Evolutionary conservation across 148 eudicot genomes (phyloP).

Genomic region (Camellia sinensis): DNA sequence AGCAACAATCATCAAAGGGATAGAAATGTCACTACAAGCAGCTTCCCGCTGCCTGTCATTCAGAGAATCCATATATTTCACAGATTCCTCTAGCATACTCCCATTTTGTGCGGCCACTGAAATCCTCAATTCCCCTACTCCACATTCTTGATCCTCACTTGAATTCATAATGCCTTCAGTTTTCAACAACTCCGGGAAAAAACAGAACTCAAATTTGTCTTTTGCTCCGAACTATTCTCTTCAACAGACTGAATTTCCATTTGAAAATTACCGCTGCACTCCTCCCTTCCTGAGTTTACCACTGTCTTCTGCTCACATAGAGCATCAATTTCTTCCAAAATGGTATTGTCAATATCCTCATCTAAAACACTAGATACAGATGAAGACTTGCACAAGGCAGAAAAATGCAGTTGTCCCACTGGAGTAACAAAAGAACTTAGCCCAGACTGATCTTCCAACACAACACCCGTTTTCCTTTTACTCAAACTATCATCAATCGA

Average conservation of each 20-base stretch:
- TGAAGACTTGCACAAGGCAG: slow-evolving; percentile 28
- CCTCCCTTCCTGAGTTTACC: slow-evolving; percentile 21
- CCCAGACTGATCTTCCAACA: slow-evolving; percentile 15
- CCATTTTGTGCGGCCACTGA: slow-evolving; percentile 22
- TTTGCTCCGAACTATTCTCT: slow-evolving; percentile 21
- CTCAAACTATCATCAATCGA: slow-evolving; percentile 12
- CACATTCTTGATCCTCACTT: slow-evolving; percentile 22
- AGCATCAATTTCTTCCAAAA: slow-evolving; percentile 72
- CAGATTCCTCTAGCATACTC: slow-evolving; percentile 60
- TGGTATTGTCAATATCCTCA: slow-evolving; percentile 64
- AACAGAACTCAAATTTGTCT: slow-evolving; percentile 18
- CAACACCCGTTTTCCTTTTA: slow-evolving; percentile 11
- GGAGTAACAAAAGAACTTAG: slow-evolving; percentile 27
- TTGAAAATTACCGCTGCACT: slow-evolving; percentile 16
- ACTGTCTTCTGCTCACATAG: slow-evolving; percentile 53
- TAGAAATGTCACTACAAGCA: slow-evolving; percentile 73
- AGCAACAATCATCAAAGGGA: slow-evolving; percentile 87
- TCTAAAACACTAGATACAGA: slow-evolving; percentile 34
- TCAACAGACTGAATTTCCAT: slow-evolving; percentile 19
- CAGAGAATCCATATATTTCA: slow-evolving; percentile 60
- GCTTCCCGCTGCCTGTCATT: slow-evolving; percentile 82
- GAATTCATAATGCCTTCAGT: slow-evolving; percentile 25
- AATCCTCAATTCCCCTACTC: slow-evolving; percentile 7
- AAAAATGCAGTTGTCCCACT: slow-evolving; percentile 21
- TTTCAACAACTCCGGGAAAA: slow-evolving; percentile 26